Percentiles rank a stretch among this genome's conserved stretches.
Evolutionary conservation across 805 yeast species (phyloP).

Genomic region (Ogataea populi-albae): DNA sequence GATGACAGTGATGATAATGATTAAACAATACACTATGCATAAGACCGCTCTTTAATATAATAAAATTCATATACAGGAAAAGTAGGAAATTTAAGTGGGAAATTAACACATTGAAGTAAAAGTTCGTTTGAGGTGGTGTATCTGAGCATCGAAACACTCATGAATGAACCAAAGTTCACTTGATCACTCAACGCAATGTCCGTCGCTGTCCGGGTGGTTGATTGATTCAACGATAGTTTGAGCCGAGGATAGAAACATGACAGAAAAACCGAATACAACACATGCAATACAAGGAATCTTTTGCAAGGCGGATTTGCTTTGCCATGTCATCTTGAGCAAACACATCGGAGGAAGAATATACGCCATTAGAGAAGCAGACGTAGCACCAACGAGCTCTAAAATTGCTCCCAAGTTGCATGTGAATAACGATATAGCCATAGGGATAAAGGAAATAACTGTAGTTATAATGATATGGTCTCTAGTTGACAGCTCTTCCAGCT

Average conservation of each 20-base stretch:
- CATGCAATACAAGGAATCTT: constrained; percentile 60
- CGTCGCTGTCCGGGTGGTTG: constrained; percentile 36
- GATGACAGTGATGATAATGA: constrained; percentile 4
- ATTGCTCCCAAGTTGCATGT: constrained; percentile 91
- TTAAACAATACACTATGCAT: constrained; percentile 1
- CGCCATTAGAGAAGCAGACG: constrained; percentile 90
- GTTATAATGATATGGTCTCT: constrained; percentile 64
- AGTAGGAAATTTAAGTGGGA: no score
- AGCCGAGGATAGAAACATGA: constrained; percentile 77
- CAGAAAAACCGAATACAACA: constrained; percentile 65
- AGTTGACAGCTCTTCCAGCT: constrained; percentile 30
- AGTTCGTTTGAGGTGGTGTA: no score
- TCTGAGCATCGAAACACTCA: no score
- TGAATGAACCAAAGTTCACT: no score
- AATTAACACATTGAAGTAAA: no score
- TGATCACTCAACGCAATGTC: constrained; percentile 43
- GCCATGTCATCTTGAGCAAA: constrained; percentile 60
- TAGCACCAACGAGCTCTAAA: constrained; percentile 86
- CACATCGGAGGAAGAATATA: constrained; percentile 89
- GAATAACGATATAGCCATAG: constrained; percentile 72
- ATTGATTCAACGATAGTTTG: constrained; percentile 59
- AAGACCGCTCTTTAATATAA: background rate
- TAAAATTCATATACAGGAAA: no score
- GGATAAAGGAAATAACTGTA: constrained; percentile 56
- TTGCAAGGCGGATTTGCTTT: constrained; percentile 37